Evolutionary conservation across 2,329 filamentous ascomycete species (phyloP).

Genomic region (Didymosphaeria variabile): DNA sequence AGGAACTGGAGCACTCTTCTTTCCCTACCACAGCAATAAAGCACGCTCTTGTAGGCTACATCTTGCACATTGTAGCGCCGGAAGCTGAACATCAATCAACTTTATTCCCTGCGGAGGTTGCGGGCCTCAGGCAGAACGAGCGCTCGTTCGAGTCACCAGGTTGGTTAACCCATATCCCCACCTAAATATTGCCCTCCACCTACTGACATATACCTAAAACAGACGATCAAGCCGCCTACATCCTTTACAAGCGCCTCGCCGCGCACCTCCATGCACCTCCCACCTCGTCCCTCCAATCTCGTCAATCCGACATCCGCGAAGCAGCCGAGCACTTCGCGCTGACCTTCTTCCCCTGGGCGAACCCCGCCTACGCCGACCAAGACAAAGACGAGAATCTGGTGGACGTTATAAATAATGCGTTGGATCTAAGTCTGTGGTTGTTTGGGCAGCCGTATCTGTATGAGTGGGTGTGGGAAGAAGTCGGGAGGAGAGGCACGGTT

Average conservation of each 20-base stretch:
- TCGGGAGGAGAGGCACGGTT: slow-evolving; percentile 32
- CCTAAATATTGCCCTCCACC: background rate
- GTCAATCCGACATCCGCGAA: slow-evolving; percentile 37
- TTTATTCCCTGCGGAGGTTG: slow-evolving; percentile 38
- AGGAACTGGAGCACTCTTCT: slow-evolving; percentile 35
- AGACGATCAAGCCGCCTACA: slow-evolving; percentile 31
- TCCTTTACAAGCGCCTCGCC: slow-evolving; percentile 39
- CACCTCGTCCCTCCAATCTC: slow-evolving; percentile 10
- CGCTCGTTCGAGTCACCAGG: slow-evolving; percentile 17
- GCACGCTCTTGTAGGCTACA: slow-evolving; percentile 40
- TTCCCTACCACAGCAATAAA: slow-evolving; percentile 41
- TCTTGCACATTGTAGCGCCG: slow-evolving; percentile 34
- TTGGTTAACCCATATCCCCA: background rate
- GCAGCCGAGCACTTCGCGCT: slow-evolving; percentile 47
- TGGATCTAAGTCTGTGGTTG: slow-evolving; percentile 42
- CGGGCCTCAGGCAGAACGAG: slow-evolving; percentile 19
- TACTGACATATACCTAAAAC: background rate
- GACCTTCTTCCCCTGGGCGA: slow-evolving; percentile 48
- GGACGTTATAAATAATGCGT: slow-evolving; percentile 33
- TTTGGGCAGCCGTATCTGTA: slow-evolving; percentile 37
- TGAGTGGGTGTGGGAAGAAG: slow-evolving; percentile 39
- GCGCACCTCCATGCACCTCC: slow-evolving; percentile 35
- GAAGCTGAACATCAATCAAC: slow-evolving; percentile 24
- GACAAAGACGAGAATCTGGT: slow-evolving; percentile 42
- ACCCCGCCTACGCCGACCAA: slow-evolving; percentile 35